These are phyloP conservation scores for Fusarium liriodendri DNA, from an alignment of 2,329 filamentous ascomycete genomes.

Conservation along the genomic window DNA sequence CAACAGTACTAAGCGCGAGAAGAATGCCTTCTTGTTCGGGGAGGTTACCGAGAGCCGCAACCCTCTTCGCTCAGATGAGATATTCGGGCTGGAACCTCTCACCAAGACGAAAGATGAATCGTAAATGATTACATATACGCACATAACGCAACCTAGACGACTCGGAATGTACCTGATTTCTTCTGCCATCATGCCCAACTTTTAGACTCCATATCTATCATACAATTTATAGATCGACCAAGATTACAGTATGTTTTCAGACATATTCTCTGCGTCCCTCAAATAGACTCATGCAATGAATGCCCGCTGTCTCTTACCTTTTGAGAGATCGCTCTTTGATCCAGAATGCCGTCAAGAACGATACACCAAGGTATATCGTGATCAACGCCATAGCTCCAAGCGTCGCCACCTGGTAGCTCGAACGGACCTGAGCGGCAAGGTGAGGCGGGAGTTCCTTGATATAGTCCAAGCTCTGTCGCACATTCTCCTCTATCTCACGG, in stretches of 20 bases:
- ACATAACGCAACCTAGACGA: background rate
- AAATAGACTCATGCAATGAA: background rate
- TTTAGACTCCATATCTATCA: slow-evolving; percentile 8
- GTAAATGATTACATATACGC: slow-evolving; percentile 1
- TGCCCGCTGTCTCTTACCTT: slow-evolving; percentile 34
- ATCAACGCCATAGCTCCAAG: slow-evolving; percentile 55
- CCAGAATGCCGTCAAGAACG: slow-evolving; percentile 58
- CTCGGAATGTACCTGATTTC: background rate
- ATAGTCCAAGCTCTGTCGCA: slow-evolving; percentile 77
- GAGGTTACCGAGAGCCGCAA: slow-evolving; percentile 57
- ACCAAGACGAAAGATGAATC: slow-evolving; percentile 39
- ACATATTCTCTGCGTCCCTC: background rate
- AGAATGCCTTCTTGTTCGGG: slow-evolving; percentile 70
- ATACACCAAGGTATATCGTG: slow-evolving; percentile 49
- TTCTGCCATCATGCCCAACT: background rate
- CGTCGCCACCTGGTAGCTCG: slow-evolving; percentile 69
- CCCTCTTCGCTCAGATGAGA: slow-evolving; percentile 58
- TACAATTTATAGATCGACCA: background rate
- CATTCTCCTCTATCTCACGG: slow-evolving; percentile 73
- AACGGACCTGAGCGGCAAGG: slow-evolving; percentile 68
- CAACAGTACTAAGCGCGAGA: slow-evolving; percentile 61
- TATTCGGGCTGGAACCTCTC: slow-evolving; percentile 67
- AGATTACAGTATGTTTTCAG: background rate
- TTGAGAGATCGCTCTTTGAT: slow-evolving; percentile 68
- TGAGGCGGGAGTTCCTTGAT: slow-evolving; percentile 72